Conservation (phyloP, 805 yeast species). For the Starmerella floricola region DNA sequence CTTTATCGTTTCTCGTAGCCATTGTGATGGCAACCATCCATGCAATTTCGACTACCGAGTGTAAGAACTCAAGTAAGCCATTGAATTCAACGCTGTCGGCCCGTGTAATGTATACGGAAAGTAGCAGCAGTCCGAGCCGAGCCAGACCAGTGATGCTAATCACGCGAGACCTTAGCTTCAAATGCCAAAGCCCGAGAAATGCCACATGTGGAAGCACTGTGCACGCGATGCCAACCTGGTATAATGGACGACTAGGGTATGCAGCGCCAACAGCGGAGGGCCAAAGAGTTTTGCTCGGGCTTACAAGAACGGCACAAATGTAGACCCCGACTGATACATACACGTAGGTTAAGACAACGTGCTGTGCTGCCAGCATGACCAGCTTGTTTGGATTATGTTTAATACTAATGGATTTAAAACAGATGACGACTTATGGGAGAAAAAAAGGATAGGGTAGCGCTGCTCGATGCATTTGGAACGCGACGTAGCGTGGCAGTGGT, state of each 20-base stretch:
- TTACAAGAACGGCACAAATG: slow-evolving; percentile 9
- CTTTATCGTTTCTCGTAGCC: not conserved
- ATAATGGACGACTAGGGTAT: slow-evolving; percentile 73
- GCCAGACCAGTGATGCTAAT: slow-evolving; percentile 40
- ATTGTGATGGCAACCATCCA: slow-evolving; percentile 17
- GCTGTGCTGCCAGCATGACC: not conserved
- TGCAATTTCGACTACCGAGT: slow-evolving; percentile 4
- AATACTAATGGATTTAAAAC: no score
- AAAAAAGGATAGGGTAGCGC: no score
- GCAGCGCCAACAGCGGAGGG: slow-evolving; percentile 67
- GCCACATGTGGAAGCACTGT: slow-evolving; percentile 73
- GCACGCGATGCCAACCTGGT: slow-evolving; percentile 67
- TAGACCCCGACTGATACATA: slow-evolving; percentile 1
- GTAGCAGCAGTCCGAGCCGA: slow-evolving; percentile 70
- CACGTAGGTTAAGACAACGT: not conserved
- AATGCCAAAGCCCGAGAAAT: slow-evolving; percentile 32
- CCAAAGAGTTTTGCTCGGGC: slow-evolving; percentile 35
- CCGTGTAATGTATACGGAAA: slow-evolving; percentile 77
- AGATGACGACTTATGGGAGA: no score
- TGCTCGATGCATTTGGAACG: no score
- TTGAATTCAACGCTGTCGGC: slow-evolving; percentile 29
- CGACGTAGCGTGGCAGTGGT: no score
- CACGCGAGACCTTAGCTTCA: slow-evolving; percentile 2
- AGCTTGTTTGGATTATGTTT: no score
- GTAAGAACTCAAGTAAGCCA: slow-evolving; percentile 17